These are phyloP conservation scores for Cercospora sojina DNA, from an alignment of 2,329 filamentous ascomycete species.

Conservation along the genomic window DNA sequence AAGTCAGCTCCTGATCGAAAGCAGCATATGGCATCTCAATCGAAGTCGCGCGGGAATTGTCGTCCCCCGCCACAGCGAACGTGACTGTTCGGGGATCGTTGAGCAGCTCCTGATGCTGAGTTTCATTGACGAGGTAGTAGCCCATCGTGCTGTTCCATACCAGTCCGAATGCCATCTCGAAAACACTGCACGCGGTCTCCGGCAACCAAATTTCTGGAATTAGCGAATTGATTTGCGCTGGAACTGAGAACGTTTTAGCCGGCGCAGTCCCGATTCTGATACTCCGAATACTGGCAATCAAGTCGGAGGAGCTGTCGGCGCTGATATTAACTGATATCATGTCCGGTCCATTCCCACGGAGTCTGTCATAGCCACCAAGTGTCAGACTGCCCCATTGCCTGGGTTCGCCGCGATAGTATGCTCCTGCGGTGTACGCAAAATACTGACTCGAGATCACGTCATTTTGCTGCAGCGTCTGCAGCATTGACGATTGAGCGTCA, in stretches of 20 bases:
- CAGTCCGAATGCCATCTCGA: constrained; percentile 44
- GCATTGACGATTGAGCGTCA: background rate
- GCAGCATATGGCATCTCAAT: constrained; percentile 35
- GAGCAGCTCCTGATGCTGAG: constrained; percentile 37
- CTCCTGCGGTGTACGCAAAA: constrained; percentile 46
- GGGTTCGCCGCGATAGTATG: constrained; percentile 18
- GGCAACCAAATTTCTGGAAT: constrained; percentile 46
- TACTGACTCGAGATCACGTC: constrained; percentile 34
- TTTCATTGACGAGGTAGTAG: constrained; percentile 44
- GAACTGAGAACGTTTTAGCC: no score
- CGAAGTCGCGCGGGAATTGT: background rate
- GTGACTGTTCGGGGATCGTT: constrained; percentile 35
- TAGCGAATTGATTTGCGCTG: constrained; percentile 43
- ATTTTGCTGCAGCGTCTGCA: constrained; percentile 32
- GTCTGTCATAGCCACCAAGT: constrained; percentile 45
- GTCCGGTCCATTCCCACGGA: constrained; percentile 43
- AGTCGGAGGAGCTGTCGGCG: constrained; percentile 26
- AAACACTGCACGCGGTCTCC: constrained; percentile 38
- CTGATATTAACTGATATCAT: constrained; percentile 36
- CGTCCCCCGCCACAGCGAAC: constrained; percentile 31
- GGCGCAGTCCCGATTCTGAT: constrained; percentile 28
- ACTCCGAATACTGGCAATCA: constrained; percentile 25
- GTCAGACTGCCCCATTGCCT: constrained; percentile 25
- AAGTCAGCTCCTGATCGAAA: constrained; percentile 30
- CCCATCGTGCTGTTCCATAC: constrained; percentile 40